phyloP scores from a whole-genome alignment of 768 basidiomycete genomes.

The Macrocybe gigantea region DNA sequence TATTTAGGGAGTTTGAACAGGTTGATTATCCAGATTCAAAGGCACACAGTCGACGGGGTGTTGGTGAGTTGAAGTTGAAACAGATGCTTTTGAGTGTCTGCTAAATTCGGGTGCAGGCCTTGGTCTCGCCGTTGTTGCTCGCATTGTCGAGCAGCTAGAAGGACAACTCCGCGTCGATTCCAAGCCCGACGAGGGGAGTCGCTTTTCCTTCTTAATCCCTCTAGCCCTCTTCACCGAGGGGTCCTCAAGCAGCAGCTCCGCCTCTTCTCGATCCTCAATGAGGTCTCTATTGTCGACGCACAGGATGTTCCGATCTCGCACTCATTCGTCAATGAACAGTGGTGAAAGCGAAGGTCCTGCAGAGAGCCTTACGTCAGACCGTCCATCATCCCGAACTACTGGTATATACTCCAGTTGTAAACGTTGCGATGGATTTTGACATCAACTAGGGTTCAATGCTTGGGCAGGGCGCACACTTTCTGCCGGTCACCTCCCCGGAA shows the following conservation, averaged over 20 bases:
- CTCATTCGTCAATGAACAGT: no score
- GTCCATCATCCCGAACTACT: no score
- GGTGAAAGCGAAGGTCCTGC: no score
- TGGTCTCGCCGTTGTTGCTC: slow-evolving; percentile 74
- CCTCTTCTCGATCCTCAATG: background rate
- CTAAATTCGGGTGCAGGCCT: slow-evolving; percentile 34
- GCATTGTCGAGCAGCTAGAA: slow-evolving; percentile 73
- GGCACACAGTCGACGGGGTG: slow-evolving; percentile 30
- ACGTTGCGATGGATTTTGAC: no score
- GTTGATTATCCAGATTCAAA: slow-evolving; percentile 50
- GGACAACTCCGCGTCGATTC: slow-evolving; percentile 80
- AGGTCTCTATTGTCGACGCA: no score
- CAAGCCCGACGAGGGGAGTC: slow-evolving; percentile 55
- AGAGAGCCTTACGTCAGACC: no score
- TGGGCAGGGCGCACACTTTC: no score
- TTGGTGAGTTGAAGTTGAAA: slow-evolving; percentile 30
- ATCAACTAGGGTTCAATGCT: no score
- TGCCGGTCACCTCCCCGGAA: background rate
- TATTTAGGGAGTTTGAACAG: slow-evolving; percentile 78
- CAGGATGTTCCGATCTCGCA: no score
- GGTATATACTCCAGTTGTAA: no score
- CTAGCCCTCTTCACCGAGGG: slow-evolving; percentile 36
- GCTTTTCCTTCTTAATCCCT: slow-evolving; percentile 69
- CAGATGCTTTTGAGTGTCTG: background rate
- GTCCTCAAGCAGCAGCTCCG: slow-evolving; percentile 5